These are phyloP conservation scores for Entomophthora muscae DNA, from an alignment of 371 early-diverging fungal genomes.

Conservation along the genomic window DNA sequence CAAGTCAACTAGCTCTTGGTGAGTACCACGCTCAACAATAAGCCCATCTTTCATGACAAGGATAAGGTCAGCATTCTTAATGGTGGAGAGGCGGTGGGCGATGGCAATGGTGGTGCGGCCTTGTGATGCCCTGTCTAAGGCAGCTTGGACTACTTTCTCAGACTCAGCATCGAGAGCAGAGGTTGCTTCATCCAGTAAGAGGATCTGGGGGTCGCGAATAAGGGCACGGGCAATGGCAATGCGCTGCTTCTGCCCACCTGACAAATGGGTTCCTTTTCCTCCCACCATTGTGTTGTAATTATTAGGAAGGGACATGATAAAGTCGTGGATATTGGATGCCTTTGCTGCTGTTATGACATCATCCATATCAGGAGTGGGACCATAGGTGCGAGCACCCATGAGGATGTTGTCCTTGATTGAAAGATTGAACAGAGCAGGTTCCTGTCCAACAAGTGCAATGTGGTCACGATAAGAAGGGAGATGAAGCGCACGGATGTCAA, in stretches of 20 bases:
- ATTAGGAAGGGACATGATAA: constrained; percentile 38
- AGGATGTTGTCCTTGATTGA: too few species aligned
- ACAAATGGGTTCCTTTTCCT: constrained; percentile 44
- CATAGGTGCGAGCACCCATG: constrained; percentile 69
- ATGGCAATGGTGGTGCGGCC: constrained; percentile 49
- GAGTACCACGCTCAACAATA: constrained; percentile 68
- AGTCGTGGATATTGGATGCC: constrained; percentile 58
- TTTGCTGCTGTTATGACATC: constrained; percentile 37
- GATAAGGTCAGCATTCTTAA: constrained; percentile 57
- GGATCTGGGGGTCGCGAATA: constrained; percentile 64
- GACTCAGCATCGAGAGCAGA: constrained; percentile 77
- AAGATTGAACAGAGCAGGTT: too few species aligned
- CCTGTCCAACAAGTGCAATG: constrained; percentile 75
- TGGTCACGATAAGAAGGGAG: constrained; percentile 40
- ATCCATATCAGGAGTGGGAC: constrained; percentile 62
- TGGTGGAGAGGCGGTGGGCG: constrained; percentile 50
- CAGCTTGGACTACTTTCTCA: constrained; percentile 78
- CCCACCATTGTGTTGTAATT: constrained; percentile 67
- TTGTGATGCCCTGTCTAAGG: constrained; percentile 51
- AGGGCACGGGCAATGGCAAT: too few species aligned
- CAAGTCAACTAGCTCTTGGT: constrained; percentile 36
- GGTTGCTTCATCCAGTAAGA: constrained; percentile 94
- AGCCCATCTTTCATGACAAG: constrained; percentile 52
- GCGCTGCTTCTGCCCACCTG: too few species aligned
- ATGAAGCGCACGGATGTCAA: constrained; percentile 37